Evolutionary conservation across 1,139 yeast genomes (phyloP), one percentile per base, ranked within the genome.

Genomic region (Debaryomyces fabryi): DNA sequence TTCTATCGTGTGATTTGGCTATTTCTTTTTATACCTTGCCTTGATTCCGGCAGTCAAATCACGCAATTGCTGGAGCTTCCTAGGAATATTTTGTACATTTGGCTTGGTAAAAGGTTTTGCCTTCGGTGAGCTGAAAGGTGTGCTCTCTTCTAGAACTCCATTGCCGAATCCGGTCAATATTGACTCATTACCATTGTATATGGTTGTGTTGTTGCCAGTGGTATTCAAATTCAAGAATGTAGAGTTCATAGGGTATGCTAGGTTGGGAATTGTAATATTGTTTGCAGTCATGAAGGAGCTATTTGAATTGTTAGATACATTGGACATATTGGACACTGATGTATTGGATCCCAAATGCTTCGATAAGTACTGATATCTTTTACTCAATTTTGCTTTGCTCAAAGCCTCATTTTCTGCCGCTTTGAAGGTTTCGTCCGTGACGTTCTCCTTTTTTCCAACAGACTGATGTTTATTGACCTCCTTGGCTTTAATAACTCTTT

Each of bases 81-180:
- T 59, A 13, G 67, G 65, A 52, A 41, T 33, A 58, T 53, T 40
- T 49, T 54, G 36, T 42, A 37, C 42, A 37, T 45, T 49, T 10
- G 64, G 64, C 42, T 51, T 61, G 6, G 49, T 47, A 49, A 54
- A 49, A 24, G 35, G 37, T 30, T 48, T 46, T 23, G 58, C 53
- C 38, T 59, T 59, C 1, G 76, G 74, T 0, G 77, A 67, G 18
- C 58, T 63, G 35, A 60, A 61, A 4, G 77, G 76, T 0, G 78
- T 72, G 45, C 78, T 74, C 48, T 72, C 78, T 49, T 71, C 75
- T 4, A 71, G 57, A 2, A 74, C 68, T 5, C 76, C 78, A 36
- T 60, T 64, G 2, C 77, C 79, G 55, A 72, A 69, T n/a, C 69
- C 73, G 10, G 68, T 63, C 38, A 69, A 58, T 16, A 62, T 63